Conservation (phyloP, 768 basidiomycete genomes). For the Mrakia frigida region DNA sequence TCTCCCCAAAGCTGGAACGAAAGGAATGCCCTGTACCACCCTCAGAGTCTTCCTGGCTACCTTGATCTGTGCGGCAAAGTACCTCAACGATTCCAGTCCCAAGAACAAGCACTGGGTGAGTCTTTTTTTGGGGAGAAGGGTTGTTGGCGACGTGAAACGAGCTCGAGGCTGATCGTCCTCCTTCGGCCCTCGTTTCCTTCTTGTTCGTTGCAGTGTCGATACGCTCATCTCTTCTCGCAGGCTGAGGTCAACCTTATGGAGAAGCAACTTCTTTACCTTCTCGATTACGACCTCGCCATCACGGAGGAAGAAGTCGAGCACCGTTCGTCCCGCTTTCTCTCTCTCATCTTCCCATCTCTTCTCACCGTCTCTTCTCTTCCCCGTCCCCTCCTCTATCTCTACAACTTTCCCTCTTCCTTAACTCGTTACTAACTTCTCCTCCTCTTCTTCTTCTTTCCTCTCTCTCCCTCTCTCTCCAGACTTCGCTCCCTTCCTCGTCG, state of each 20-base stretch:
- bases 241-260: slow-evolving; percentile 75
- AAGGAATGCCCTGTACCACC: slow-evolving; percentile 55
- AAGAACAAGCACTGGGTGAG: slow-evolving; percentile 84
- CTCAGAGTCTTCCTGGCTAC: slow-evolving; percentile 88
- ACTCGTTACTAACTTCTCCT: background rate
- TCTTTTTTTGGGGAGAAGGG: background rate
- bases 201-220: slow-evolving; percentile 46
- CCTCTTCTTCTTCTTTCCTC: background rate
- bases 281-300: slow-evolving; percentile 67
- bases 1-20: slow-evolving; percentile 71
- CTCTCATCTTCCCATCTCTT: background rate
- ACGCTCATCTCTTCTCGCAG: slow-evolving; percentile 74
- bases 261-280: slow-evolving; percentile 72
- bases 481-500: slow-evolving; percentile 21
- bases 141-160: background rate
- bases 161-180: background rate
- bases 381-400: background rate
- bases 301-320: slow-evolving; percentile 55
- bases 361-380: background rate
- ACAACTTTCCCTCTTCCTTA: too few relatives aligned
- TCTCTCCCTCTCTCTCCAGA: background rate
- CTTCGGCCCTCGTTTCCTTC: too few relatives aligned
- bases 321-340: slow-evolving; percentile 6
- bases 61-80: slow-evolving; percentile 84
- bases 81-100: slow-evolving; percentile 79